Percentiles rank a stretch among this genome's conserved stretches.
phyloP scores from a whole-genome alignment of 768 basidiomycete species.

The Phylloporus sp. region DNA sequence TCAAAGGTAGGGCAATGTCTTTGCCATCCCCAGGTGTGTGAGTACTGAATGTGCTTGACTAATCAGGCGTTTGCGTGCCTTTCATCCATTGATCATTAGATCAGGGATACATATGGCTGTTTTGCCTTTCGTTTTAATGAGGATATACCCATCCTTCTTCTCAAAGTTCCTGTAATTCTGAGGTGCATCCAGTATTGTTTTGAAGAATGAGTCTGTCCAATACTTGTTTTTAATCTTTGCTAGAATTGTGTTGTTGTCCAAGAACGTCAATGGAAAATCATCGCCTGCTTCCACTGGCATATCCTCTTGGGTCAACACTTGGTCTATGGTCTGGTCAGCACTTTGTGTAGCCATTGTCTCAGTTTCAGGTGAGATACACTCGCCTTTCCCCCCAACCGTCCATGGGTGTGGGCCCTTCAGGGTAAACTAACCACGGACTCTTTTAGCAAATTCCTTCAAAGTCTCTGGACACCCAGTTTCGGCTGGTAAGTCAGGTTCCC shows the following conservation, averaged over 20 bases:
- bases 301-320: neutral
- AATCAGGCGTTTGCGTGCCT: conserved; percentile 31
- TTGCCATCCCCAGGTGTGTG: conserved; percentile 35
- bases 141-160: too few species aligned
- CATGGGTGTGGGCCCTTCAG: conserved; percentile 1
- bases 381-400: neutral
- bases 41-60: conserved; percentile 37
- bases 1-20: conserved; percentile 32
- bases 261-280: neutral
- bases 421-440: conserved; percentile 9
- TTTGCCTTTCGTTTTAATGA: conserved; percentile 6
- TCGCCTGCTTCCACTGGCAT: conserved; percentile 17
- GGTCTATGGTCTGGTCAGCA: too few species aligned
- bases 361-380: neutral
- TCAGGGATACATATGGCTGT: conserved; percentile 27
- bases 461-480: conserved; percentile 3
- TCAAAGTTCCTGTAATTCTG: conserved; percentile 22
- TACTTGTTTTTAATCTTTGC: neutral
- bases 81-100: conserved; percentile 1
- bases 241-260: neutral
- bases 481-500: neutral
- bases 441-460: neutral
- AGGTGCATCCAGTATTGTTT: neutral
- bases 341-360: too few species aligned
- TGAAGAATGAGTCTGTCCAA: neutral